These are phyloP conservation scores for Yamadazyma sp. DNA, from an alignment of 805 yeast genomes.

Conservation along the genomic window DNA sequence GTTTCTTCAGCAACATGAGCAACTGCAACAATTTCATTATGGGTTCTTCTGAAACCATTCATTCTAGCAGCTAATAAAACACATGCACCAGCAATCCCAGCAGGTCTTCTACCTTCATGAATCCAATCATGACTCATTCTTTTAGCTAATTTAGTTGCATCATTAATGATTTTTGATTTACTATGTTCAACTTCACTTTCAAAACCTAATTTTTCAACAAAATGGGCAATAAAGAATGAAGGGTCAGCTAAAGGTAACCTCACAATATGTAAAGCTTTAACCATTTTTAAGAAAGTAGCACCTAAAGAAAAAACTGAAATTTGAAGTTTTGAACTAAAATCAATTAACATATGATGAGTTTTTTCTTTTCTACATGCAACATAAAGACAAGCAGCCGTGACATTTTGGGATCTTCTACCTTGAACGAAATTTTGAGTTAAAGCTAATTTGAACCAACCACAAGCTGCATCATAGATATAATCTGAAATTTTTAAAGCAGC, in stretches of 20 bases:
- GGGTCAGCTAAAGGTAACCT: constrained; percentile 90
- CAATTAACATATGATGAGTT: constrained; percentile 94
- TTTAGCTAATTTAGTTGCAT: constrained; percentile 82
- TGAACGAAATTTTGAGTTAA: constrained; percentile 87
- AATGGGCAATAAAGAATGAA: constrained; percentile 87
- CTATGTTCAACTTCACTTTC: constrained; percentile 54
- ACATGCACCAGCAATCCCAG: constrained; percentile 98
- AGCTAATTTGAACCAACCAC: constrained; percentile 86
- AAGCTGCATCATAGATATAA: constrained; percentile 79
- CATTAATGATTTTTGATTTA: constrained; percentile 60
- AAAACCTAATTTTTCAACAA: constrained; percentile 82
- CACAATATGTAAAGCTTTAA: constrained; percentile 76
- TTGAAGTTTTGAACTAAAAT: constrained; percentile 85
- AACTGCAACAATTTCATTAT: constrained; percentile 89
- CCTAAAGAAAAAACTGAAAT: constrained; percentile 93
- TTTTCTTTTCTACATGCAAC: constrained; percentile 89
- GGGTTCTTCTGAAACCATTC: constrained; percentile 91
- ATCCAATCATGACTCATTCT: constrained; percentile 96
- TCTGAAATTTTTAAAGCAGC: constrained; percentile 77
- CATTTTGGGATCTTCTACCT: constrained; percentile 95
- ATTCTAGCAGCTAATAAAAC: constrained; percentile 89
- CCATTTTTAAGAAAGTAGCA: constrained; percentile 90
- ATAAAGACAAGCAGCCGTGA: constrained; percentile 90
- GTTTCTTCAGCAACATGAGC: constrained; percentile 96
- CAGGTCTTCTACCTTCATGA: constrained; percentile 95